Evolutionary conservation across 2,329 filamentous ascomycete species (phyloP).

Genomic region (Epichloe brachyelytri): DNA sequence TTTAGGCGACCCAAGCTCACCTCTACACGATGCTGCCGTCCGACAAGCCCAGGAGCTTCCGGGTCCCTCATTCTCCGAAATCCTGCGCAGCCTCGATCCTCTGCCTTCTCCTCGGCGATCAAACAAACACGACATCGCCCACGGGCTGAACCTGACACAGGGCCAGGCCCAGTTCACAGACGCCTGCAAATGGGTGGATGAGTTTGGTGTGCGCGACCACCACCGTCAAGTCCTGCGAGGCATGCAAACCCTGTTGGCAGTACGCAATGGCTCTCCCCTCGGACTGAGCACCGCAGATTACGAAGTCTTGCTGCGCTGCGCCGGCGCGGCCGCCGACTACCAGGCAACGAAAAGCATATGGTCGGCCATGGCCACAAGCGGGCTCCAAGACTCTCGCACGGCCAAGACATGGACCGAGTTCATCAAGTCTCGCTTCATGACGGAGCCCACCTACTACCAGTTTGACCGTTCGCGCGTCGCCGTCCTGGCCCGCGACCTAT

Average conservation of each 20-base stretch:
- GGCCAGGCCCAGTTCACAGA: slow-evolving; percentile 29
- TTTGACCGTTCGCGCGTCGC: slow-evolving; percentile 29
- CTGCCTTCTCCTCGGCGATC: slow-evolving; percentile 30
- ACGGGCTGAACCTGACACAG: slow-evolving; percentile 24
- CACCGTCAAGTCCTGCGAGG: slow-evolving; percentile 25
- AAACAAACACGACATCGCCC: slow-evolving; percentile 33
- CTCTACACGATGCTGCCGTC: slow-evolving; percentile 14
- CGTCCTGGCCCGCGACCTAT: slow-evolving; percentile 26
- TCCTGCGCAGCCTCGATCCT: slow-evolving; percentile 50
- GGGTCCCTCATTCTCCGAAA: slow-evolving; percentile 45
- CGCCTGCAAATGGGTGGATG: slow-evolving; percentile 24
- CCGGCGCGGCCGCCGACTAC: slow-evolving; percentile 30
- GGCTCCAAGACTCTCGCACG: slow-evolving; percentile 18
- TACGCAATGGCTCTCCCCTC: slow-evolving; percentile 17
- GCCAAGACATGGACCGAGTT: slow-evolving; percentile 30
- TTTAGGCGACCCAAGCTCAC: slow-evolving; percentile 9
- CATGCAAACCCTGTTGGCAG: slow-evolving; percentile 21
- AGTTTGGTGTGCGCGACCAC: slow-evolving; percentile 30
- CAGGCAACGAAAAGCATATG: slow-evolving; percentile 23
- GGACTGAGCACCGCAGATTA: slow-evolving; percentile 28
- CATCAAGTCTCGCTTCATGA: slow-evolving; percentile 33
- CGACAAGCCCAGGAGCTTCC: slow-evolving; percentile 30
- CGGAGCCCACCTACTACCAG: slow-evolving; percentile 32
- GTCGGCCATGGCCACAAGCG: slow-evolving; percentile 16
- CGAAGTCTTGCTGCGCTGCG: slow-evolving; percentile 30